Evolutionary conservation across 768 basidiomycete species (phyloP).

Genomic region (Dentipellis fragilis): DNA sequence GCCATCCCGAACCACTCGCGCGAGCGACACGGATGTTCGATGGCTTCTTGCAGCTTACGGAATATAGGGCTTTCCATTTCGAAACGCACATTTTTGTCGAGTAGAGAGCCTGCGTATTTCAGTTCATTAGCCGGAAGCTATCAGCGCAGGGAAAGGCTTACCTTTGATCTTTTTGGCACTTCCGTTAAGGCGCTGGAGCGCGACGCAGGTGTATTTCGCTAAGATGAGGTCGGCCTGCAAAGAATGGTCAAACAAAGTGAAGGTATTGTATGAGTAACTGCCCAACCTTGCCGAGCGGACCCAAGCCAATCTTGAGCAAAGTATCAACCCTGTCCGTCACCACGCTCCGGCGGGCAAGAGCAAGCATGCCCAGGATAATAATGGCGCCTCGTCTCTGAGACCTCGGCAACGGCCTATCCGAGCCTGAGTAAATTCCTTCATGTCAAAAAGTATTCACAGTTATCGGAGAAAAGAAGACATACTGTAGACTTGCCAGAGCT

Average conservation of each 20-base stretch:
- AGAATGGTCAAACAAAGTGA: not conserved
- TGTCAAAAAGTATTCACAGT: not conserved
- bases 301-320: slow-evolving; percentile 81
- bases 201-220: slow-evolving; percentile 89
- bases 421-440: slow-evolving; percentile 36
- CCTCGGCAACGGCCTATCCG: slow-evolving; percentile 62
- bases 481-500: slow-evolving; percentile 97
- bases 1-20: slow-evolving; percentile 97
- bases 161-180: slow-evolving; percentile 98
- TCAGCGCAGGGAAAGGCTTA: slow-evolving; percentile 17
- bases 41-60: slow-evolving; percentile 66
- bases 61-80: slow-evolving; percentile 87
- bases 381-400: slow-evolving; percentile 90
- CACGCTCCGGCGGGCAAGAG: slow-evolving; percentile 67
- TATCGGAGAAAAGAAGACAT: slow-evolving; percentile 18
- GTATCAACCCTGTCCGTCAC: slow-evolving; percentile 78
- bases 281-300: slow-evolving; percentile 69
- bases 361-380: slow-evolving; percentile 95
- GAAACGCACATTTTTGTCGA: slow-evolving; percentile 76
- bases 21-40: slow-evolving; percentile 70
- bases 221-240: slow-evolving; percentile 75
- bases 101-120: slow-evolving; percentile 56
- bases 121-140: not conserved
- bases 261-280: not conserved
- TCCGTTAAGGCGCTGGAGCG: slow-evolving; percentile 84